Conservation (phyloP, 2,329 filamentous ascomycete genomes). For the Colletotrichum orbiculare region DNA sequence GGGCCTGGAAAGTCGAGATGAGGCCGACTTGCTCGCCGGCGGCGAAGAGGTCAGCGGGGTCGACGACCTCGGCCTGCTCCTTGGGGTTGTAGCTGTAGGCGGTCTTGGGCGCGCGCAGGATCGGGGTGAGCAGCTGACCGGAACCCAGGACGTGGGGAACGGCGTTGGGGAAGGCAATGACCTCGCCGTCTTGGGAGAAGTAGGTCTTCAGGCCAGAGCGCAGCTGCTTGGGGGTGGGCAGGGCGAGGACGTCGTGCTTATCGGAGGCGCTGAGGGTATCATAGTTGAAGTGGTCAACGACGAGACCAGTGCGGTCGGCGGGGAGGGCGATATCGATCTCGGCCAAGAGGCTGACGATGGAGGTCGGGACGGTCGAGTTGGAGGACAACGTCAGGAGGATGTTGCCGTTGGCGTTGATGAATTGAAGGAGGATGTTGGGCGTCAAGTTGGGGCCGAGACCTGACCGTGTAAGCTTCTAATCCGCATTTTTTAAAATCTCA, state of each 20-base stretch:
- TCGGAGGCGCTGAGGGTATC: constrained; percentile 81
- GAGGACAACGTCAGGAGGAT: constrained; percentile 87
- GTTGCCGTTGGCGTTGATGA: constrained; percentile 92
- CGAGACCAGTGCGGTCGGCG: constrained; percentile 82
- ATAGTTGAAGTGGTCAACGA: constrained; percentile 97
- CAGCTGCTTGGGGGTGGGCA: constrained; percentile 74
- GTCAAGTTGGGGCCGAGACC: constrained; percentile 90
- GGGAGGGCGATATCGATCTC: constrained; percentile 93
- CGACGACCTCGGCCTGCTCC: constrained; percentile 76
- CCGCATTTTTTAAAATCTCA: neutral
- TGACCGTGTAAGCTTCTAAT: constrained; percentile 46
- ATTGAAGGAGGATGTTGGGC: constrained; percentile 87
- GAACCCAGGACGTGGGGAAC: constrained; percentile 86
- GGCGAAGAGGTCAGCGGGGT: constrained; percentile 82
- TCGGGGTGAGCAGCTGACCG: constrained; percentile 80
- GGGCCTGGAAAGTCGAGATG: constrained; percentile 87
- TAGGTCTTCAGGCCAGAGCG: constrained; percentile 79
- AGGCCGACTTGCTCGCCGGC: constrained; percentile 85
- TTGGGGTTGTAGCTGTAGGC: constrained; percentile 96
- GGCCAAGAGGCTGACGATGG: constrained; percentile 81
- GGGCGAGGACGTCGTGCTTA: constrained; percentile 87
- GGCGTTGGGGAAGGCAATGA: constrained; percentile 84
- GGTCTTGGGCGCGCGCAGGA: constrained; percentile 84
- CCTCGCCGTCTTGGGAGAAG: constrained; percentile 72
- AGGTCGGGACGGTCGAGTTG: constrained; percentile 74